Evolutionary conservation across 2,329 filamentous ascomycete genomes (phyloP).

Genomic region (Ophiostoma montium): DNA sequence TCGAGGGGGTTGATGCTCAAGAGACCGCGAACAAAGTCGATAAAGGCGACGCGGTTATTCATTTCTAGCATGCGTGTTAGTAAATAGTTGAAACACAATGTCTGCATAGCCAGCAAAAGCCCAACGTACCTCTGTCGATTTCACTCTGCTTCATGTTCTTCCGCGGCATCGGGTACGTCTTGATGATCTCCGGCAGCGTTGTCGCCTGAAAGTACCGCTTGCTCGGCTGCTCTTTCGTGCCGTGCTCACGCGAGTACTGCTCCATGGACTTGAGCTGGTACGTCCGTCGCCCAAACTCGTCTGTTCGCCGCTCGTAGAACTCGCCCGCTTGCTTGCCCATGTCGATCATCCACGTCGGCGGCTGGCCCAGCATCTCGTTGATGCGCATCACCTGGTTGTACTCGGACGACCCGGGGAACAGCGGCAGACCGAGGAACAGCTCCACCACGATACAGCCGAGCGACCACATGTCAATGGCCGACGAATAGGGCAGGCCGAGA

Average conservation of each 20-base stretch:
- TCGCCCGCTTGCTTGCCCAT: constrained; percentile 96
- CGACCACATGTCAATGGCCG: constrained; percentile 99
- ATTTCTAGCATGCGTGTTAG: constrained; percentile 51
- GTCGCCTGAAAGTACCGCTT: constrained; percentile 98
- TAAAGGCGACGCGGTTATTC: constrained; percentile 94
- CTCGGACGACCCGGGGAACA: constrained; percentile 95
- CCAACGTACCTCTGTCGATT: constrained; percentile 69
- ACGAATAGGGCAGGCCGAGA: constrained; percentile 91
- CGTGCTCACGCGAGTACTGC: constrained; percentile 89
- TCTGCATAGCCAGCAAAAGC: constrained; percentile 13
- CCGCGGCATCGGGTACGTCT: constrained; percentile 92
- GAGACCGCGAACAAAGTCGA: constrained; percentile 90
- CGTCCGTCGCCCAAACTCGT: constrained; percentile 83
- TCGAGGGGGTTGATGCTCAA: constrained; percentile 92
- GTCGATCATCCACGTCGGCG: constrained; percentile 97
- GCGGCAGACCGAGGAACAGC: constrained; percentile 80
- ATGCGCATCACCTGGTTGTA: constrained; percentile 98
- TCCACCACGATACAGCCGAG: constrained; percentile 97
- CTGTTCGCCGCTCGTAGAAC: constrained; percentile 85
- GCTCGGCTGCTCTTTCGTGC: constrained; percentile 95
- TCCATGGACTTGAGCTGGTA: constrained; percentile 96
- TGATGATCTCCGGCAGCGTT: constrained; percentile 91
- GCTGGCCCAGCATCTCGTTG: constrained; percentile 93
- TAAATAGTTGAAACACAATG: neutral
- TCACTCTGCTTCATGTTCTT: constrained; percentile 99